Evolutionary conservation across 1,284 basidiomycete species (phyloP), one percentile per base, ranked within the genome.

Genomic region (Trichosporon coremiiforme): DNA sequence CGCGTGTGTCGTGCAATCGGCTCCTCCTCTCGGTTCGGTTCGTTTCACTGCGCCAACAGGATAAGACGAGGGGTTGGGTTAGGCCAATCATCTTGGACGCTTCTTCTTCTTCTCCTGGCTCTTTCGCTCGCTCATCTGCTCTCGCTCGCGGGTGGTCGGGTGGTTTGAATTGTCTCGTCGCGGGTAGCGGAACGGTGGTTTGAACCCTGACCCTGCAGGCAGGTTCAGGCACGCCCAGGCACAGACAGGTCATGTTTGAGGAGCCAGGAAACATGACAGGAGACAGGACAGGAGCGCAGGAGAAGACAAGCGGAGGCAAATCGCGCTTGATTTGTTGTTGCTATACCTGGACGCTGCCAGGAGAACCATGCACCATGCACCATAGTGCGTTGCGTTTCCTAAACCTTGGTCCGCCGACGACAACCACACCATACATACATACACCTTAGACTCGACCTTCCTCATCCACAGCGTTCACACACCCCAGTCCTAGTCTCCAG

Each of bases 81-180:
- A 33, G 33, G 33, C 8, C 33, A 33, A 8, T 33, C 33, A 33
- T 8, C 33, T 41, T 12, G 38, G 10, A 15, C 4, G 38, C 10
- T 9, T 12, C 38, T 12, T n/a, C n/a, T n/a, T n/a, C n/a, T 41
- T 47, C 5, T 33, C 33, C n/a, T n/a, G n/a, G n/a, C n/a, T n/a
- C 6, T 12, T 38, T n/a, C n/a, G n/a, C n/a, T n/a, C n/a, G n/a
- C n/a, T n/a, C n/a, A n/a, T n/a, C n/a, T n/a, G n/a, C n/a, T n/a
- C n/a, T n/a, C 12, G 10, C 10, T 15, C 4, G 31, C 57, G 57
- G 29, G 17, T 33, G 12, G 13, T 1, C 1, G 4, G 2, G 6
- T n/a, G n/a, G n/a, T n/a, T n/a, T 60, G 57, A 60, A 60, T 60
- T 60, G 57, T 60, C 57, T 60, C 57, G 57, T 60, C 57, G 57